phyloP scores from a whole-genome alignment of 2,329 filamentous ascomycete genomes.

The Botryotinia globosa region DNA sequence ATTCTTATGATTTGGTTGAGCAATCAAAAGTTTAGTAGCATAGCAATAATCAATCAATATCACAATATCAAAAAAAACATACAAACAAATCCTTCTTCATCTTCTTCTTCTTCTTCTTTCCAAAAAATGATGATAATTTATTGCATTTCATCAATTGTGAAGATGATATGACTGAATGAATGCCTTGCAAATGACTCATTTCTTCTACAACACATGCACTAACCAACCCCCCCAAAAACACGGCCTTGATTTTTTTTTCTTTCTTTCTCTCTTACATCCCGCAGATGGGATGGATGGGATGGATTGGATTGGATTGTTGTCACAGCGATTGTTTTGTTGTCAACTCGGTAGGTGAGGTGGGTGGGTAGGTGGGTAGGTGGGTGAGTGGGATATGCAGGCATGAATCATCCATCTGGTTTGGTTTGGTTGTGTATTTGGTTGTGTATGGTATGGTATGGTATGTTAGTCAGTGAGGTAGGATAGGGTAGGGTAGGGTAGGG shows the following conservation, averaged over 20 bases:
- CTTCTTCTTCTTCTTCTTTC: not conserved
- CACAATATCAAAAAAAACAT: not conserved
- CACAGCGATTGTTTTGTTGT: not conserved
- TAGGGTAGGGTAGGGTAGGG: too few relatives aligned
- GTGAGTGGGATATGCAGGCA: not conserved
- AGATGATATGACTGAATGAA: not conserved
- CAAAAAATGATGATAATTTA: too few relatives aligned
- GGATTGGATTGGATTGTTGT: not conserved
- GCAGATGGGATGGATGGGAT: not conserved
- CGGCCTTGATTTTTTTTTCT: not conserved
- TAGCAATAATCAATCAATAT: not conserved
- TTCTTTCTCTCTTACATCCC: not conserved
- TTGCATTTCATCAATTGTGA: not conserved
- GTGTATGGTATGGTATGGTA: too few relatives aligned
- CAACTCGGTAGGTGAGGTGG: not conserved
- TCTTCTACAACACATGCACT: not conserved
- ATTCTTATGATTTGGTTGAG: slow-evolving; percentile 2
- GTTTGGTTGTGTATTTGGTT: too few relatives aligned
- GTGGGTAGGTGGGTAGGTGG: too few relatives aligned
- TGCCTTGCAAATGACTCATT: not conserved
- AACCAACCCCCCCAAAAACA: not conserved
- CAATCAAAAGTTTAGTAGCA: not conserved
- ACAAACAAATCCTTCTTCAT: not conserved
- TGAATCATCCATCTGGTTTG: too few relatives aligned
- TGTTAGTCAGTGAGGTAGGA: too few relatives aligned